phyloP scores from a whole-genome alignment of 2,329 filamentous ascomycete genomes.

The Aspergillus ustus region DNA sequence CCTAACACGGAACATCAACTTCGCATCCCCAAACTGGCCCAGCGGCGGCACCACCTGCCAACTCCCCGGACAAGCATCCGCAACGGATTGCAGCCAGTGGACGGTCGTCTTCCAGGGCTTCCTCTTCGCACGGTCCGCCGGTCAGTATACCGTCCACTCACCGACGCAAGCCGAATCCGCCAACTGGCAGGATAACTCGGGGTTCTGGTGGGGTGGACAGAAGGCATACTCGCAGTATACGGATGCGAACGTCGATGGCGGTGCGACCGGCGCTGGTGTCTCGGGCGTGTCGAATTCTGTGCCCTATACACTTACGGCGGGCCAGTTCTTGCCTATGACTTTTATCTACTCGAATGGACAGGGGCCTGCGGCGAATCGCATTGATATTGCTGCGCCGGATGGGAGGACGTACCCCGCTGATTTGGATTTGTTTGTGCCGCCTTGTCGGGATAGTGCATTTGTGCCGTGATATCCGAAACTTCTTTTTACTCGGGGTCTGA shows the following conservation, averaged over 20 bases:
- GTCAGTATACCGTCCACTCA: background rate
- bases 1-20: slow-evolving; percentile 3
- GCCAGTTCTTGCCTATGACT: slow-evolving; percentile 11
- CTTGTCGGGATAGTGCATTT: slow-evolving; percentile 12
- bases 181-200: slow-evolving; percentile 7
- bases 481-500: background rate
- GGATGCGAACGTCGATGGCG: slow-evolving; percentile 5
- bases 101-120: slow-evolving; percentile 13
- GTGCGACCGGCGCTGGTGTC: background rate
- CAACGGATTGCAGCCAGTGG: slow-evolving; percentile 5
- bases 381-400: background rate
- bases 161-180: background rate
- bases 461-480: background rate
- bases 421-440: slow-evolving; percentile 12
- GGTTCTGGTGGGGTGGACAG: slow-evolving; percentile 7
- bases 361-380: slow-evolving; percentile 2
- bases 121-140: background rate
- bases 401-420: slow-evolving; percentile 4
- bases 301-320: background rate
- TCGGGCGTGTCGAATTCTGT: background rate
- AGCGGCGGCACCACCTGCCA: background rate
- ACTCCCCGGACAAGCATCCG: slow-evolving; percentile 1
- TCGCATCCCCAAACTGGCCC: slow-evolving; percentile 8
- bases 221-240: slow-evolving; percentile 3
- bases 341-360: slow-evolving; percentile 13